A percentile compares a stretch with the other conserved stretches of the same genome.
Evolutionary conservation across 805 yeast genomes (phyloP).

Genomic region (Nakazawaea pomicola): DNA sequence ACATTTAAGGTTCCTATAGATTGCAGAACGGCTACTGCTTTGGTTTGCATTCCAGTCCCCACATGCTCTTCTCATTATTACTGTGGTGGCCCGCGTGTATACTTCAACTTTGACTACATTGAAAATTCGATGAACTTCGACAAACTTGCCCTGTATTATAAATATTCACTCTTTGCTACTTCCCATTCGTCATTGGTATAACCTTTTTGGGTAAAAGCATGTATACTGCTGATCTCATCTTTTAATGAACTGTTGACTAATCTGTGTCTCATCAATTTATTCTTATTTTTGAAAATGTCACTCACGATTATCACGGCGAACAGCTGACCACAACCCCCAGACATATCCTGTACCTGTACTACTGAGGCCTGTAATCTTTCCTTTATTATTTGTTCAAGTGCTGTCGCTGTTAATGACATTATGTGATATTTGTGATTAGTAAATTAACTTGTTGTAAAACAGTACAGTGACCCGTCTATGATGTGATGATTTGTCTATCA

Average conservation of each 20-base stretch:
- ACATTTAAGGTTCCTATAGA: too few species aligned
- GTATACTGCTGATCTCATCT: conserved; percentile 82
- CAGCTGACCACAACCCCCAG: conserved; percentile 98
- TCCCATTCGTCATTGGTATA: conserved; percentile 90
- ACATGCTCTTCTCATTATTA: too few species aligned
- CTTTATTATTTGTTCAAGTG: conserved; percentile 43
- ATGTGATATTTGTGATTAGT: neutral
- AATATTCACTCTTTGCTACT: conserved; percentile 8
- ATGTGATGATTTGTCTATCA: too few species aligned
- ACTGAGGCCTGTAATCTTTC: conserved; percentile 55
- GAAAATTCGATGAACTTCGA: too few species aligned
- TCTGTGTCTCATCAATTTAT: conserved; percentile 81
- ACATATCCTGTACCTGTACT: conserved; percentile 72
- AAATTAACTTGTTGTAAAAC: neutral
- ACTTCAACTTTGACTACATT: too few species aligned
- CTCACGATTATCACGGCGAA: conserved; percentile 86
- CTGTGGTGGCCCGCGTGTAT: too few species aligned
- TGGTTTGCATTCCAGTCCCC: too few species aligned
- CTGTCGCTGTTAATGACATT: conserved; percentile 24
- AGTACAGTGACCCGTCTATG: too few species aligned
- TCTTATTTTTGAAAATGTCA: conserved; percentile 69
- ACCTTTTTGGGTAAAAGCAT: conserved; percentile 92
- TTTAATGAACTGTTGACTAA: conserved; percentile 74
- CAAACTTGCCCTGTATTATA: neutral
- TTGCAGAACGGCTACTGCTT: too few species aligned